phyloP scores from a whole-genome alignment of 257 asterid genomes.

The Ocimum tenuiflorum region DNA sequence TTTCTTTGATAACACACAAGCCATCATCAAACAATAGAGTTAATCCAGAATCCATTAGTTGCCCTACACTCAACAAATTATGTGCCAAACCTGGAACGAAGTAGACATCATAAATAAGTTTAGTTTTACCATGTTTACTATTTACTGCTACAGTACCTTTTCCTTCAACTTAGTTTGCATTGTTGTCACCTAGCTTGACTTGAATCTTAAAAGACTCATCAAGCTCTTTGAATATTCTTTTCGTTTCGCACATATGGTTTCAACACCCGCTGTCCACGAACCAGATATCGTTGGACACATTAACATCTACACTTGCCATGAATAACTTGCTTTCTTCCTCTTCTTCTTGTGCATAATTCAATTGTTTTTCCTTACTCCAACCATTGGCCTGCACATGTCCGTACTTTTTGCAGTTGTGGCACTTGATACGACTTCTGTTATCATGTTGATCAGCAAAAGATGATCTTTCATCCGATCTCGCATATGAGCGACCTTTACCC shows the following conservation, averaged over 20 bases:
- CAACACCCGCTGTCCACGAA: neutral
- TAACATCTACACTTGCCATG: neutral
- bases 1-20: too few species aligned
- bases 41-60: neutral
- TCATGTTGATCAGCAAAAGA: neutral
- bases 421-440: neutral
- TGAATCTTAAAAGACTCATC: neutral
- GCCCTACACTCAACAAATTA: neutral
- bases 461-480: neutral
- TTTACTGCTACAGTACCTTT: neutral
- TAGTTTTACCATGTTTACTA: neutral
- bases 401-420: neutral
- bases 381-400: conserved; percentile 6
- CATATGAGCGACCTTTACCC: neutral
- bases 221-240: neutral
- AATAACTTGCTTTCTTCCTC: neutral
- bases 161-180: neutral
- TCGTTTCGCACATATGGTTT: neutral
- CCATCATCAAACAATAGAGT: neutral
- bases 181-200: neutral
- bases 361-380: conserved; percentile 2
- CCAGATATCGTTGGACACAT: neutral
- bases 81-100: too few species aligned
- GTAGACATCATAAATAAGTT: neutral
- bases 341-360: neutral